These are phyloP conservation scores for Sporothrix luriei DNA, from an alignment of 2,329 filamentous ascomycete species.

Conservation along the genomic window DNA sequence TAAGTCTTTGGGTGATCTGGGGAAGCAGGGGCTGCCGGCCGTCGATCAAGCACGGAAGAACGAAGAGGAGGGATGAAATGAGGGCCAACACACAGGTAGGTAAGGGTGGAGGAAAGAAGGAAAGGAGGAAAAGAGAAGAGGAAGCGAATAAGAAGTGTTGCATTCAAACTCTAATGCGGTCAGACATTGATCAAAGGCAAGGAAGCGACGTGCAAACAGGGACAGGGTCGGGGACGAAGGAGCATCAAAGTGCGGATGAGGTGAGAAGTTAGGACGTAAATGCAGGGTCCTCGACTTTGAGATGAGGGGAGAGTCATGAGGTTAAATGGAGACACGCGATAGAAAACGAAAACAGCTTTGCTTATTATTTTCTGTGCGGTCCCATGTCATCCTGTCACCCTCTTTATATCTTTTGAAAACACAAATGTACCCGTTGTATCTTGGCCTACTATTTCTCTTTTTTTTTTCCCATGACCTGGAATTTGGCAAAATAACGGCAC, in stretches of 20 bases:
- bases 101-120: not conserved
- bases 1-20: not conserved
- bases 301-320: not conserved
- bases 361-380: not conserved
- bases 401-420: conserved; percentile 1
- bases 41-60: conserved; percentile 18
- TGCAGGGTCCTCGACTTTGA: not conserved
- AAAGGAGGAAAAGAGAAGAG: not conserved
- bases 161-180: not conserved
- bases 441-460: not conserved
- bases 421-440: not conserved
- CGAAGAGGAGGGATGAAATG: not conserved
- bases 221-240: not conserved
- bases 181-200: conserved; percentile 21
- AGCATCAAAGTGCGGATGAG: not conserved
- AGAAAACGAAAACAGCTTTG: not conserved
- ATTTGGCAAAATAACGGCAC: conserved; percentile 9
- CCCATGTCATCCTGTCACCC: not conserved
- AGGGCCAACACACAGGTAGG: not conserved
- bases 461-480: not conserved
- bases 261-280: conserved; percentile 2
- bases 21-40: conserved; percentile 10
- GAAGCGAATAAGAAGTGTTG: not conserved
- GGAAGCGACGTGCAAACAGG: not conserved
- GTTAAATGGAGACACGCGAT: not conserved